phyloP scores from a whole-genome alignment of 2,329 filamentous ascomycete genomes.

The Stromatinia cepivora region DNA sequence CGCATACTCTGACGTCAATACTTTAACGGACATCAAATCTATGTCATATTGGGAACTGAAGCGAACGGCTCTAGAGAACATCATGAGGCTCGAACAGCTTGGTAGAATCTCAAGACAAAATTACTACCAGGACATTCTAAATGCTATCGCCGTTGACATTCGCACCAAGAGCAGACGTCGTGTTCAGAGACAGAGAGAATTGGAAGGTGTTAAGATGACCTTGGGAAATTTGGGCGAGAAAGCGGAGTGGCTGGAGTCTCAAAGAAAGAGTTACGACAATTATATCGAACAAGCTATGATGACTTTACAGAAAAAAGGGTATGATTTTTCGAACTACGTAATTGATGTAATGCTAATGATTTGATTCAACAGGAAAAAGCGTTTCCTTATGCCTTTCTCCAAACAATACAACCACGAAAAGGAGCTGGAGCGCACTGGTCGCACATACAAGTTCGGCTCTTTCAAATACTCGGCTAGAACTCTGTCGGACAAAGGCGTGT shows the following conservation, averaged over 20 bases:
- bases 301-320: conserved; percentile 94
- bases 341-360: conserved; percentile 26
- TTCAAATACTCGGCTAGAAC: conserved; percentile 95
- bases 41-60: conserved; percentile 93
- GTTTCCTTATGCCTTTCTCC: conserved; percentile 93
- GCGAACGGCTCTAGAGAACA: conserved; percentile 88
- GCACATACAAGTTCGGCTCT: conserved; percentile 94
- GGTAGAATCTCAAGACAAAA: conserved; percentile 86
- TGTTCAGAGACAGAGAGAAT: conserved; percentile 85
- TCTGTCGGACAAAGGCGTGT: conserved; percentile 87
- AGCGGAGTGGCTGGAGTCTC: conserved; percentile 87
- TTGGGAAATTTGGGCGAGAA: conserved; percentile 78
- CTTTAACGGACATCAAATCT: conserved; percentile 80
- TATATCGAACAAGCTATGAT: conserved; percentile 99
- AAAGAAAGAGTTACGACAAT: conserved; percentile 97
- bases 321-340: conserved; percentile 39
- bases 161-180: conserved; percentile 92
- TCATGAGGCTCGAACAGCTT: conserved; percentile 81
- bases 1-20: conserved; percentile 85
- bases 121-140: conserved; percentile 95
- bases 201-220: conserved; percentile 79
- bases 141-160: conserved; percentile 94
- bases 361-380: conserved; percentile 66
- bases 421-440: conserved; percentile 87
- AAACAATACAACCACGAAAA: conserved; percentile 99